Base-by-base conservation (phyloP, 2,329 filamentous ascomycete species). In the Pseudocercospora fuligena region DNA sequence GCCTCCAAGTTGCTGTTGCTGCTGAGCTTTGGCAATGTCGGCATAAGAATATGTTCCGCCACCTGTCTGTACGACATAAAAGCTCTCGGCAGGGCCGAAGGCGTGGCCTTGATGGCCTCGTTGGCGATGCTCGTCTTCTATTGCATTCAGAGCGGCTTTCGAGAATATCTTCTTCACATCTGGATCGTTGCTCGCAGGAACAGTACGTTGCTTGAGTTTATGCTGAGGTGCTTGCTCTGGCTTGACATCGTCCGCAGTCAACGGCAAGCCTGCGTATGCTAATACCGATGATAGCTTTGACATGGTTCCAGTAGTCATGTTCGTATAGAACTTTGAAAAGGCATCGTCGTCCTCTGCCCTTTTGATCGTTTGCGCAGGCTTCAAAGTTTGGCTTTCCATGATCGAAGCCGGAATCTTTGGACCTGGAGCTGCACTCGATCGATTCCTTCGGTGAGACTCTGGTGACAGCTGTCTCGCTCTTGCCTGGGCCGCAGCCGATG, bases 31-130 rank as follows among this genome's bases (percentile, higher is more conserved):
- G 68, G 66, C 78, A 61, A 99, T 97, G 69, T 91, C 93, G 53
- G 95, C 94, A 76, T 98, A 99, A 0, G 93, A 95, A 67, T 94
- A 90, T 2, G 93, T 97, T 70, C 94, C 93, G 5, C 95, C 94
- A 19, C 92, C 93, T 0, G 92, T 92, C 3, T 94, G 95, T 0
- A 99, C 95, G 1, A 98, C 91, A 77, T 97, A 98, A 81, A 99
- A 99, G 8, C 92, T 95, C 70, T 88, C 86, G 6, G 83, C 82
- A 16, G 87, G 82, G 14, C 79, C 81, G 12, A 82, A 80, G n/a
- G 80, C 77, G 16, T 85, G 85, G 29, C 89, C 85, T 0, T 88
- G 72, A n/a, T 69, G 88, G 31, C 81, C 79, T 3, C 74, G 72
- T 40, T 75, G 73, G 27, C 76, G 73, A 56, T 90, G 78, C 64